Evolutionary conservation across 441 rosid genomes (phyloP).

Genomic region (Corymbia calophylla): DNA sequence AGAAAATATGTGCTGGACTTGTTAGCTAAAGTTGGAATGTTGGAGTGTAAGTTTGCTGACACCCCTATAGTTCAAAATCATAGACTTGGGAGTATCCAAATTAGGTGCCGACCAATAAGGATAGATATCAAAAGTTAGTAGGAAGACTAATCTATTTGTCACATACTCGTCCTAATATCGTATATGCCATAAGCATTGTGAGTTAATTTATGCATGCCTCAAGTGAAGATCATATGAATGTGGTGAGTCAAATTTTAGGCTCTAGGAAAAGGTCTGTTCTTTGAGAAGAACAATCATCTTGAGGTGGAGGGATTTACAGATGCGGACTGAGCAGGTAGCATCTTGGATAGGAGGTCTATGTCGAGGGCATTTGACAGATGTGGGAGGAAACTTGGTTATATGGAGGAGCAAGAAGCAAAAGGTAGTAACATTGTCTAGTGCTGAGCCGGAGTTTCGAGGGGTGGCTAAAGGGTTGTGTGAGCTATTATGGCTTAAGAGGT

Average conservation of each 20-base stretch:
- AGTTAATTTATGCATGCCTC: neutral
- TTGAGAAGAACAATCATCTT: neutral
- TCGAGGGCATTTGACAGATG: neutral
- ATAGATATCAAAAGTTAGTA: neutral
- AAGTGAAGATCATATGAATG: neutral
- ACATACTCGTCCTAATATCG: rapidly evolving
- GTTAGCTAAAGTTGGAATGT: neutral
- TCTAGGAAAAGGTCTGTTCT: rapidly evolving
- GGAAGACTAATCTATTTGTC: neutral
- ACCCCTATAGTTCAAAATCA: rapidly evolving
- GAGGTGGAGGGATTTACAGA: neutral
- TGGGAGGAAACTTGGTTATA: neutral
- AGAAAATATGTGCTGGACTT: neutral
- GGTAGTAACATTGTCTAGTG: neutral
- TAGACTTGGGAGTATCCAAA: rapidly evolving
- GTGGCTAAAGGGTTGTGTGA: neutral
- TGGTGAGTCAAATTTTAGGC: rapidly evolving
- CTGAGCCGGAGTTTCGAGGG: rapidly evolving
- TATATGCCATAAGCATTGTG: neutral
- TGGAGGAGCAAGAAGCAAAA: rapidly evolving
- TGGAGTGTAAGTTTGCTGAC: neutral
- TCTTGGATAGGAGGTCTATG: neutral
- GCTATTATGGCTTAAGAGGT: neutral
- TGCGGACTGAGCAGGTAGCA: rapidly evolving
- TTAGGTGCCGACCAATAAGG: neutral